Evolutionary conservation across 2,329 filamentous ascomycete species (phyloP), one percentile per base, ranked within the genome.

Genomic region (Fusarium aywerte): DNA sequence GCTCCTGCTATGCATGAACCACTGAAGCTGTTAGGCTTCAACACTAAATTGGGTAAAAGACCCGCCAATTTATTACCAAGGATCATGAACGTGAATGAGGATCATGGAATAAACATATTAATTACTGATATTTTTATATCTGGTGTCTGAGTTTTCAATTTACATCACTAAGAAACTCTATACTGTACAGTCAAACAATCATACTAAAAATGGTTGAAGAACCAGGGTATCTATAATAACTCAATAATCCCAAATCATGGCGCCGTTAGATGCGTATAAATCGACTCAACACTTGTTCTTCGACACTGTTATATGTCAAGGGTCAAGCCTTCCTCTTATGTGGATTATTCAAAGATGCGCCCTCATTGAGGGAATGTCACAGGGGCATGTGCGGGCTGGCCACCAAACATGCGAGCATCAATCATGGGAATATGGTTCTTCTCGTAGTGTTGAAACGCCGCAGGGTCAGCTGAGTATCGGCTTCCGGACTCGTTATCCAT

Each of bases 401-500:
- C 73, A 16, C 71, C 73, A 67, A 82, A 84, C 67, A 77, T 78
- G 36, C 81, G 76, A 38, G 79, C 76, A 61, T 83, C 81, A 69
- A 83, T 81, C 59, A 84, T 73, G 2, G 82, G 82, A 38, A 83
- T 82, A 72, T 78, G 81, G 72, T 83, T 81, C 76, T 84, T 84
- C 73, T 85, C 81, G 45, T 80, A 76, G 5, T 79, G 77, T 33
- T 81, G 79, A 61, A 81, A 81, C 4, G 77, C 76, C 16, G 72
- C 68, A 18, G 76, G 76, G 20, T 80, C 80, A 29, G 73, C 76
- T 7, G 81, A 83, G 66, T 81, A 84, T 33, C 82, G 77, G 56
- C 73, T 83, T 9, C 73, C 78, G 7, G 75, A 76, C 53, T 84
- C 82, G 62, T 77, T 80, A 18, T 84, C 82, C 10, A 81, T 75